Conservation (phyloP, 2,329 filamentous ascomycete species). For the Aurifilum marmelostoma region DNA sequence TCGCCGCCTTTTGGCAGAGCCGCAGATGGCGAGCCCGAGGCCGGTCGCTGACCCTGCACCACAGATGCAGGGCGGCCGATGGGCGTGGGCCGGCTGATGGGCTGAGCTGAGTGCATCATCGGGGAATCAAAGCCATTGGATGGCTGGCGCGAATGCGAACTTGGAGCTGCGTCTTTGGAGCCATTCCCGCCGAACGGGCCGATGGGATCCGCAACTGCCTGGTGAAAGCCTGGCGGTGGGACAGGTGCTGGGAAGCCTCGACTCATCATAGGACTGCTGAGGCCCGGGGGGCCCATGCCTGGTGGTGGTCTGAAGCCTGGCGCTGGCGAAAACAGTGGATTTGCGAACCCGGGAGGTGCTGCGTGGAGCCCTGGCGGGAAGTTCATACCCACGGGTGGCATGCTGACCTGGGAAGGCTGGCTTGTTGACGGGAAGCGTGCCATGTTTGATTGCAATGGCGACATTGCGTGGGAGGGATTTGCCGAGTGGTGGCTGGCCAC, state of each 20-base stretch:
- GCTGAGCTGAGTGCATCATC: constrained; percentile 61
- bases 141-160: constrained; percentile 73
- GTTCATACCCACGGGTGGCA: constrained; percentile 62
- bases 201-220: constrained; percentile 46
- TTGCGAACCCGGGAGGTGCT: constrained; percentile 56
- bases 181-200: constrained; percentile 40
- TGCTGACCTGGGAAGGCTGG: constrained; percentile 54
- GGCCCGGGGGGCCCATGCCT: constrained; percentile 56
- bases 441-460: constrained; percentile 62
- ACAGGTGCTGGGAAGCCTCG: constrained; percentile 50
- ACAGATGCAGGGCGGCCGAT: constrained; percentile 86
- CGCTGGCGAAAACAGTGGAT: constrained; percentile 49
- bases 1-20: constrained; percentile 62
- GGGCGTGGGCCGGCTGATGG: constrained; percentile 80
- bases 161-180: constrained; percentile 44
- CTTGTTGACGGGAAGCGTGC: constrained; percentile 36
- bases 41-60: constrained; percentile 53
- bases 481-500: constrained; percentile 34
- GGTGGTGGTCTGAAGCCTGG: constrained; percentile 49
- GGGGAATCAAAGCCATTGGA: constrained; percentile 70
- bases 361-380: constrained; percentile 49
- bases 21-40: constrained; percentile 33
- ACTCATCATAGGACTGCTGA: constrained; percentile 47
- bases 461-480: constrained; percentile 58
- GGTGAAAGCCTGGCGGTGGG: constrained; percentile 59